phyloP scores from a whole-genome alignment of 805 yeast genomes.

The Sugiyamaella smithiae region DNA sequence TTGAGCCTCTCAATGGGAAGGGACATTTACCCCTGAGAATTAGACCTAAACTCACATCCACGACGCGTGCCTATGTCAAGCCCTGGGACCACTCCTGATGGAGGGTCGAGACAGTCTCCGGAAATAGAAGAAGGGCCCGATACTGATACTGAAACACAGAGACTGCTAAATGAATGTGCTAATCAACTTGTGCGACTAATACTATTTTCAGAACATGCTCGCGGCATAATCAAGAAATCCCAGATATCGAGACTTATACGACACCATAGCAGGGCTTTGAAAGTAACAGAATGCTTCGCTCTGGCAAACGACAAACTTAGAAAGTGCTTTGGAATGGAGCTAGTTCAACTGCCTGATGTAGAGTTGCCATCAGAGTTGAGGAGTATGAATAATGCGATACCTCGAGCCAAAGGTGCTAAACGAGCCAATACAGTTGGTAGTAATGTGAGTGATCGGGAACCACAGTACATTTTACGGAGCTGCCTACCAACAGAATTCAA shows the following conservation, averaged over 20 bases:
- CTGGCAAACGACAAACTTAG: conserved; percentile 9
- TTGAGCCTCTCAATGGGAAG: too few relatives aligned
- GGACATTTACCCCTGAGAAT: too few relatives aligned
- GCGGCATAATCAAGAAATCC: not conserved
- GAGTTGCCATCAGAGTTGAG: conserved; percentile 10
- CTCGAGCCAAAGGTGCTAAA: not conserved
- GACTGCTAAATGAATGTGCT: not conserved
- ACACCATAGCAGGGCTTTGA: not conserved
- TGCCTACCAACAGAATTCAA: not conserved
- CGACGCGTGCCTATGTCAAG: too few relatives aligned
- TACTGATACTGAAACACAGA: too few relatives aligned
- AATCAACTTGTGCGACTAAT: conserved; percentile 8
- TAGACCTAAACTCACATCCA: too few relatives aligned
- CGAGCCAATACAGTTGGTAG: not conserved
- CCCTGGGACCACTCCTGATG: too few relatives aligned
- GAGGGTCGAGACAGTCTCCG: too few relatives aligned
- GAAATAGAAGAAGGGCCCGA: too few relatives aligned
- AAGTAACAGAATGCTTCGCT: not conserved
- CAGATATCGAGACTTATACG: not conserved
- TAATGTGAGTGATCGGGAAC: not conserved
- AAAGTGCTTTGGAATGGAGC: conserved; percentile 15
- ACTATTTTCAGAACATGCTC: conserved; percentile 7
- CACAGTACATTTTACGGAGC: conserved; percentile 3
- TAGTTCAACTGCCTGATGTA: conserved; percentile 12
- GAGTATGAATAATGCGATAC: conserved; percentile 1